These are phyloP conservation scores for Pseudoneurospora amorphoporcata DNA, from an alignment of 495 filamentous ascomycete species.

Conservation along the genomic window DNA sequence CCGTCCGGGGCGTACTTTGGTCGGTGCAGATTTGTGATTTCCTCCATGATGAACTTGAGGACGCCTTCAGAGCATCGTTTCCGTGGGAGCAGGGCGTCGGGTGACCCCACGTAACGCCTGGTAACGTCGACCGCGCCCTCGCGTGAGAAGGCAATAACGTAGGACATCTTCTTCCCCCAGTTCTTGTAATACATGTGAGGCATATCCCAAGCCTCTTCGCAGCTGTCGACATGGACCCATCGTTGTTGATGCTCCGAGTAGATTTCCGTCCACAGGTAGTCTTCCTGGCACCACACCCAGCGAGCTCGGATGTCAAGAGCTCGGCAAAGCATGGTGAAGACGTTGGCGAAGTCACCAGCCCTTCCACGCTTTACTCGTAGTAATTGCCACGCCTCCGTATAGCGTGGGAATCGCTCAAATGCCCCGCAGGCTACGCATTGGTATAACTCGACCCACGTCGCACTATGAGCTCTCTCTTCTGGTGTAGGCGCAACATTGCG, in stretches of 20 bases:
- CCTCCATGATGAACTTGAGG: conserved; percentile 74
- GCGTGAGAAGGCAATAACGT: conserved; percentile 92
- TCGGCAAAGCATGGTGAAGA: conserved; percentile 96
- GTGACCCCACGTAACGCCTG: conserved; percentile 62
- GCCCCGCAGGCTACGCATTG: conserved; percentile 56
- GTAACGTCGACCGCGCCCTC: conserved; percentile 96
- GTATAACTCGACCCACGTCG: conserved; percentile 80
- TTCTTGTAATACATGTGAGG: conserved; percentile 88
- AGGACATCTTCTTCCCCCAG: conserved; percentile 90
- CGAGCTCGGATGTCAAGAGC: conserved; percentile 83
- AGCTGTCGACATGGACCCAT: conserved; percentile 96
- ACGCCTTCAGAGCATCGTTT: conserved; percentile 82
- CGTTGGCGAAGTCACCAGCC: conserved; percentile 94
- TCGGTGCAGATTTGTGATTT: conserved; percentile 75
- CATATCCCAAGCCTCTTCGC: conserved; percentile 93
- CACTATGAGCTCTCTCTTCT: conserved; percentile 81
- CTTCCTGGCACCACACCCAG: conserved; percentile 98
- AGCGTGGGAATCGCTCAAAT: conserved; percentile 86
- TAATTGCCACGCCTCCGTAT: conserved; percentile 91
- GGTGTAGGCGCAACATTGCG: conserved; percentile 76
- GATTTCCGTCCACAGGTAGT: conserved; percentile 95
- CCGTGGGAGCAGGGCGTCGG: conserved; percentile 28
- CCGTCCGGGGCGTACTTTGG: conserved; percentile 55
- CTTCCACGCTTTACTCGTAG: conserved; percentile 76
- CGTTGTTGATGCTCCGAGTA: conserved; percentile 88